These are phyloP conservation scores for Boletus rubescentipes DNA, from an alignment of 768 basidiomycete species.

Conservation along the genomic window DNA sequence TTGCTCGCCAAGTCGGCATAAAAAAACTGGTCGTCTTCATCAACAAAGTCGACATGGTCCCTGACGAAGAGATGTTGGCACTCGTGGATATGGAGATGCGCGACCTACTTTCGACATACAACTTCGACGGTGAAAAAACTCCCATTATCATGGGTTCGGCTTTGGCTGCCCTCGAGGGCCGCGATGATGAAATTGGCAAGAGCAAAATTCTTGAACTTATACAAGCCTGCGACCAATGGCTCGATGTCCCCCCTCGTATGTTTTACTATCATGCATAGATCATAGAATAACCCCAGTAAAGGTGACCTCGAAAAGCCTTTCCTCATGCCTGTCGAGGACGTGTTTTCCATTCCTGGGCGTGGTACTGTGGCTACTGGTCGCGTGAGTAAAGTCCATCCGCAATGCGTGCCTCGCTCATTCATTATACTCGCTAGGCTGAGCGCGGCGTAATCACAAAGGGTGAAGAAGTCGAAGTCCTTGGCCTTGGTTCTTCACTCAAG, in stretches of 20 bases:
- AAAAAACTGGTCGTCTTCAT: constrained; percentile 98
- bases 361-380: constrained; percentile 97
- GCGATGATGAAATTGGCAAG: constrained; percentile 75
- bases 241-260: constrained; percentile 89
- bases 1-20: constrained; percentile 97
- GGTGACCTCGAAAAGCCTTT: constrained; percentile 98
- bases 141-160: constrained; percentile 99
- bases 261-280: constrained; percentile 4
- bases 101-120: constrained; percentile 87
- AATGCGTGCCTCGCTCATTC: not conserved
- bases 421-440: constrained; percentile 61
- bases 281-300: constrained; percentile 26
- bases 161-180: constrained; percentile 88
- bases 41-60: constrained; percentile 97
- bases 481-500: constrained; percentile 78
- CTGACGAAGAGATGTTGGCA: constrained; percentile 97
- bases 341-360: constrained; percentile 97
- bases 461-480: constrained; percentile 90
- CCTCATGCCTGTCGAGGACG: constrained; percentile 94
- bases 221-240: constrained; percentile 88
- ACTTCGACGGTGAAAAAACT: constrained; percentile 95
- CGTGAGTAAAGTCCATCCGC: constrained; percentile 41
- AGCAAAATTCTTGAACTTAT: constrained; percentile 82
- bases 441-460: constrained; percentile 91
- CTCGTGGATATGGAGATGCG: constrained; percentile 99